These are phyloP conservation scores for Chaetomium fimeti DNA, from an alignment of 495 filamentous ascomycete genomes.

Conservation along the genomic window DNA sequence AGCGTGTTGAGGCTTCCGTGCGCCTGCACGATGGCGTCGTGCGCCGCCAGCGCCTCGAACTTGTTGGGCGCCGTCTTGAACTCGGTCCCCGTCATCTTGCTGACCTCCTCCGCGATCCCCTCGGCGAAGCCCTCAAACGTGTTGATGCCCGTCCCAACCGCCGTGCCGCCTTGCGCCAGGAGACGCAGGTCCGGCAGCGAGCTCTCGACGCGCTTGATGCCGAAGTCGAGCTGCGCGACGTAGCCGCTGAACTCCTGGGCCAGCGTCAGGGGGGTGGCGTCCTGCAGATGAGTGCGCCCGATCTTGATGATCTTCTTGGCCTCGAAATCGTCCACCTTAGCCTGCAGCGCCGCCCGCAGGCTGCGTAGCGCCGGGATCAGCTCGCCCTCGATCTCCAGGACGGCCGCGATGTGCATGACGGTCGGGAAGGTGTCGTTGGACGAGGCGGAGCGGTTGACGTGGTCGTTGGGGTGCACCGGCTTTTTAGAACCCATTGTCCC, in stretches of 20 bases:
- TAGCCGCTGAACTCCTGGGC: slow-evolving; percentile 99
- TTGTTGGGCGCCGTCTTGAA: slow-evolving; percentile 99
- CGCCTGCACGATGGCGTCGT: slow-evolving; percentile 94
- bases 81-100: slow-evolving; percentile 83
- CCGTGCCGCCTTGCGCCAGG: slow-evolving; percentile 93
- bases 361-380: slow-evolving; percentile 79
- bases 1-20: slow-evolving; percentile 91
- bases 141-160: slow-evolving; percentile 96
- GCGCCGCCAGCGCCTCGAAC: slow-evolving; percentile 96
- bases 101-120: slow-evolving; percentile 83
- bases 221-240: slow-evolving; percentile 86
- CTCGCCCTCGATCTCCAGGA: slow-evolving; percentile 83
- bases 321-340: slow-evolving; percentile 87
- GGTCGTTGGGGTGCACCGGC: slow-evolving; percentile 98
- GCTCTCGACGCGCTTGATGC: slow-evolving; percentile 82
- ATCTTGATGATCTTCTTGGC: slow-evolving; percentile 92
- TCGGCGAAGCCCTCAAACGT: slow-evolving; percentile 96
- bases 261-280: slow-evolving; percentile 92
- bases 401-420: slow-evolving; percentile 98
- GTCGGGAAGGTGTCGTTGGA: slow-evolving; percentile 99
- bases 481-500: slow-evolving; percentile 94
- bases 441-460: slow-evolving; percentile 98
- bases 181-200: slow-evolving; percentile 79
- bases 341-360: slow-evolving; percentile 77
- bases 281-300: slow-evolving; percentile 94